Evolutionary conservation across 495 filamentous ascomycete genomes (phyloP).

Genomic region (Xylaria bambusicola): DNA sequence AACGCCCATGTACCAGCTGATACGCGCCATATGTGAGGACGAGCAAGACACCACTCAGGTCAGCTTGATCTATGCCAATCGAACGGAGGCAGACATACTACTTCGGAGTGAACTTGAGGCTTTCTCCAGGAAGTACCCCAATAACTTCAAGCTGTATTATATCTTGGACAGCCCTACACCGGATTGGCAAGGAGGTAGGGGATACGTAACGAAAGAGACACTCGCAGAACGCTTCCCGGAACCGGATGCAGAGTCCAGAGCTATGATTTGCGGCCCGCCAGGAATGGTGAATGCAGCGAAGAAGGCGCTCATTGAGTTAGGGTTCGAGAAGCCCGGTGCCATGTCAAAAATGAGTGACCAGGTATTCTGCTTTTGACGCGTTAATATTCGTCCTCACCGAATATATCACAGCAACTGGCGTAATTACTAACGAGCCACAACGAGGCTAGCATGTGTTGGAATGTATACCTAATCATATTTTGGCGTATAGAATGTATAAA

Average conservation of each 20-base stretch:
- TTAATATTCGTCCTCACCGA: not conserved
- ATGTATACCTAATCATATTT: no score
- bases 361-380: constrained; percentile 76
- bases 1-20: constrained; percentile 59
- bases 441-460: no score
- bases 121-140: constrained; percentile 41
- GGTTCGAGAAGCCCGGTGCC: constrained; percentile 71
- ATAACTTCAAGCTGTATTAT: constrained; percentile 50
- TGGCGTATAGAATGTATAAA: no score
- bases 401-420: not conserved
- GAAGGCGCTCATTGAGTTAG: constrained; percentile 73
- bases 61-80: constrained; percentile 61
- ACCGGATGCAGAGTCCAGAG: constrained; percentile 60
- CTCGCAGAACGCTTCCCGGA: constrained; percentile 32
- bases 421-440: no score
- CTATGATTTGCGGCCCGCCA: constrained; percentile 78
- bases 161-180: constrained; percentile 41
- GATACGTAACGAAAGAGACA: constrained; percentile 37
- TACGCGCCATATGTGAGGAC: constrained; percentile 55
- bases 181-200: constrained; percentile 34
- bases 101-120: constrained; percentile 53
- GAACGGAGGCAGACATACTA: constrained; percentile 68
- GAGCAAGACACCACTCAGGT: constrained; percentile 50
- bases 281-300: constrained; percentile 85
- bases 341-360: constrained; percentile 81